Base-by-base conservation (phyloP, 2,329 filamentous ascomycete species). In the Cladosporium phlei region DNA sequence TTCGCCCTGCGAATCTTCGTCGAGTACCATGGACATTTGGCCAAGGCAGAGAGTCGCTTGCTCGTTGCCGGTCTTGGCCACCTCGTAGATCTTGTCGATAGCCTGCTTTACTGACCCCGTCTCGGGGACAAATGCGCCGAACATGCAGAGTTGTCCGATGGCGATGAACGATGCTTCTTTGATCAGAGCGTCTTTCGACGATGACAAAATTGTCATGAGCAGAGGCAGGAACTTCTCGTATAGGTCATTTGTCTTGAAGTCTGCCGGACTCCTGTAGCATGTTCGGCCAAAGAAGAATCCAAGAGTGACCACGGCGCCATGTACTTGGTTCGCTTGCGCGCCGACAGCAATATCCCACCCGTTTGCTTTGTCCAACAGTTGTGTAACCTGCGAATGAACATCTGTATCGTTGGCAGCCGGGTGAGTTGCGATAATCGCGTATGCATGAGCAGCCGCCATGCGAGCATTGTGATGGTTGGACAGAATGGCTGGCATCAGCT, bases 11-110 rank as follows among this genome's bases (percentile, higher is more conserved):
- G 62, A 53, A 0, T 60, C 55, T 25, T 76, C 70, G 10, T 72
- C 67, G 2, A 81, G 66, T 1, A 84, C 78, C 43, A 88, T 77
- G 0, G 85, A 82, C 3, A 97, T 69, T 38, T 86, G 78, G 0
- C 93, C 93, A 4, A 97, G 72, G 2, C 87, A 81, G n/a, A 79
- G 67, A 39, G 96, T 91, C 0, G 91, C 86, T 47, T 78, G 82
- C 59, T 94, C 90, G 47, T 87, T 86, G 7, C 88, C 86, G 48
- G 85, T 82, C 61, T 89, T 93, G 8, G 87, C 84, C 50, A 84
- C 79, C 1, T 75, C 71, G 5, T 79, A 73, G 0, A 96, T 70
- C 5, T 80, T 77, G 14, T 83, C 75, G 19, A 83, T 72, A 11
- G 89, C 69, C 12, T 45, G 49, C 27, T 53, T 54, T 5, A 62